phyloP scores from a whole-genome alignment of 805 yeast genomes.

The Debaryomyces tyrocola region DNA sequence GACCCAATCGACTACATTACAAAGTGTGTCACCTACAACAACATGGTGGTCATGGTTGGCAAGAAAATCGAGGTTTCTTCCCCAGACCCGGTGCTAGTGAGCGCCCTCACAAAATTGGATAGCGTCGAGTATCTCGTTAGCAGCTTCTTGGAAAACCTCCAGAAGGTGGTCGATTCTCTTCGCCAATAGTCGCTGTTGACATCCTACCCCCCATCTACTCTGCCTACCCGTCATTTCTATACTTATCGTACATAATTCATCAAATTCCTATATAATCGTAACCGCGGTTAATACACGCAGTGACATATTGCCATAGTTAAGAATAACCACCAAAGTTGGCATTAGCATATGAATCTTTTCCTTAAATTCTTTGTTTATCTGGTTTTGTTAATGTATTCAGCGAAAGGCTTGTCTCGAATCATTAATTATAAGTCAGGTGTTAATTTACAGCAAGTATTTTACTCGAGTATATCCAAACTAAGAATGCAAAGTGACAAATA shows the following conservation, averaged over 20 bases:
- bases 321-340: not conserved
- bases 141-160: conserved; percentile 23
- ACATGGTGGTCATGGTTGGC: conserved; percentile 59
- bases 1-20: conserved; percentile 55
- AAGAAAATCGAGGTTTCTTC: conserved; percentile 61
- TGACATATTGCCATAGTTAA: not conserved
- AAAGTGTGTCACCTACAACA: conserved; percentile 59
- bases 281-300: not conserved
- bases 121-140: conserved; percentile 54
- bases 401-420: not conserved
- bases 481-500: conserved; percentile 7
- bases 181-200: not conserved
- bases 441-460: not conserved
- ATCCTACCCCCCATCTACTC: too few relatives aligned
- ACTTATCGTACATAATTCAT: too few relatives aligned
- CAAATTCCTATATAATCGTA: not conserved
- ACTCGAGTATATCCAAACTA: not conserved
- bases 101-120: conserved; percentile 62
- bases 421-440: not conserved
- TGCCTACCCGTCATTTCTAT: too few relatives aligned
- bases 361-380: conserved; percentile 1
- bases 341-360: not conserved
- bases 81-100: conserved; percentile 66
- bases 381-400: conserved; percentile 5
- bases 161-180: conserved; percentile 3